A percentile compares a stretch with the other conserved stretches of the same genome.
Conservation (phyloP, 768 basidiomycete genomes). For the Trametes meyenii region DNA sequence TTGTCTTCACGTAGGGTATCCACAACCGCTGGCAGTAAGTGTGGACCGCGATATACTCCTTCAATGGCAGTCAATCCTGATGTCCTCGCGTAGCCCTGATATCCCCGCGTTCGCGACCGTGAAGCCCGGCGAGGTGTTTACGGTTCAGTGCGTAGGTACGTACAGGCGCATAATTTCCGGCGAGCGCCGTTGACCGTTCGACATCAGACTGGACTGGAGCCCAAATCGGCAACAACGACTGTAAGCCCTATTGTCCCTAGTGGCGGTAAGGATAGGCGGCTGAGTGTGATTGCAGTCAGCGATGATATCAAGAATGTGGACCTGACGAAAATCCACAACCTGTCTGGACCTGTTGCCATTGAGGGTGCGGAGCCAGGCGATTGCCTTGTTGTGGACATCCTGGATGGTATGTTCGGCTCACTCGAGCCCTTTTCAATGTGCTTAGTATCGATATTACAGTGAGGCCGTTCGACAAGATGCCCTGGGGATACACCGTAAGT, state of each 20-base stretch:
- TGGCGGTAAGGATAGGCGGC: too few relatives aligned
- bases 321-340: conserved; percentile 66
- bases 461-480: conserved; percentile 71
- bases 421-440: too few relatives aligned
- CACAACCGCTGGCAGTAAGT: conserved; percentile 80
- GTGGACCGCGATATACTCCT: conserved; percentile 55
- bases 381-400: conserved; percentile 76
- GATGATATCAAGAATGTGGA: conserved; percentile 73
- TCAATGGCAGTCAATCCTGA: conserved; percentile 67
- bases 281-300: conserved; percentile 42
- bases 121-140: conserved; percentile 54
- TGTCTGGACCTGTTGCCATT: conserved; percentile 76
- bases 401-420: conserved; percentile 54
- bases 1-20: conserved; percentile 46
- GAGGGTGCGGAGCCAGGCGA: conserved; percentile 81
- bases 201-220: conserved; percentile 76
- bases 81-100: conserved; percentile 39
- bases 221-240: conserved; percentile 76
- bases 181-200: background rate
- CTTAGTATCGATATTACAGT: conserved; percentile 41
- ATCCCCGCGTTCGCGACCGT: background rate
- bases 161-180: background rate
- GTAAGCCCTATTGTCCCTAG: conserved; percentile 37
- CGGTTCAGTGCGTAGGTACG: conserved; percentile 68
- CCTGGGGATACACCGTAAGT: conserved; percentile 76